Percentiles rank a stretch among this genome's conserved stretches.
phyloP scores from a whole-genome alignment of 139 green algal species.

The Chlamydomonas applanata region DNA sequence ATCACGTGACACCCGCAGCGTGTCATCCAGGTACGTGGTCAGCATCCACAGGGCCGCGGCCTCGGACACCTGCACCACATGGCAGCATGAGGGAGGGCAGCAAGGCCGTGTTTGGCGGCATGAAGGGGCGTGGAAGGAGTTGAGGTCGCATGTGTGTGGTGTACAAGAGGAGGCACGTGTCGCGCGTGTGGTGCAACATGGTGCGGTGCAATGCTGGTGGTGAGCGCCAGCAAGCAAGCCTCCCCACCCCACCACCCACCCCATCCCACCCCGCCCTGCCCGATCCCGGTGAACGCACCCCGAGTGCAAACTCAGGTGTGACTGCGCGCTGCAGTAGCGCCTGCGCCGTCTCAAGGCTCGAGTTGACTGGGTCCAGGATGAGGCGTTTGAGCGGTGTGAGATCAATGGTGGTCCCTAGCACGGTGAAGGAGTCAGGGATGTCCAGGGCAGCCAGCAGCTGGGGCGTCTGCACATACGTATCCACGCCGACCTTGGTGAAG shows the following conservation, averaged over 20 bases:
- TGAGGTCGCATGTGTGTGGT: no score
- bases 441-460: constrained; percentile 39
- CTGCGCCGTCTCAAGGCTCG: constrained; percentile 28
- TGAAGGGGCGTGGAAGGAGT: no score
- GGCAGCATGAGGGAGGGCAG: no score
- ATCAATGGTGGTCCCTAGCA: constrained; percentile 57
- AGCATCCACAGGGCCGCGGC: constrained; percentile 42
- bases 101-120: no score
- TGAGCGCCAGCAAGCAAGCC: no score
- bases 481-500: constrained; percentile 28
- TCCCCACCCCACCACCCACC: no score
- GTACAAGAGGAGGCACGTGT: no score
- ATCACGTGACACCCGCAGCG: constrained; percentile 42
- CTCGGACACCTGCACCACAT: constrained; percentile 5
- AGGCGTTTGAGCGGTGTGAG: constrained; percentile 20
- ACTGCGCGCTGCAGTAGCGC: constrained; percentile 18
- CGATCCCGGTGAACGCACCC: constrained; percentile 1
- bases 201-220: no score
- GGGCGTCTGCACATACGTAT: constrained; percentile 43
- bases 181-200: no score
- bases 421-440: constrained; percentile 37
- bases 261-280: no score
- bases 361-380: constrained; percentile 32
- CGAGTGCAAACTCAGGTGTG: constrained; percentile 24
- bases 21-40: constrained; percentile 61